Conservation (phyloP, 1,139 yeast genomes). For the Pichia sp. region DNA sequence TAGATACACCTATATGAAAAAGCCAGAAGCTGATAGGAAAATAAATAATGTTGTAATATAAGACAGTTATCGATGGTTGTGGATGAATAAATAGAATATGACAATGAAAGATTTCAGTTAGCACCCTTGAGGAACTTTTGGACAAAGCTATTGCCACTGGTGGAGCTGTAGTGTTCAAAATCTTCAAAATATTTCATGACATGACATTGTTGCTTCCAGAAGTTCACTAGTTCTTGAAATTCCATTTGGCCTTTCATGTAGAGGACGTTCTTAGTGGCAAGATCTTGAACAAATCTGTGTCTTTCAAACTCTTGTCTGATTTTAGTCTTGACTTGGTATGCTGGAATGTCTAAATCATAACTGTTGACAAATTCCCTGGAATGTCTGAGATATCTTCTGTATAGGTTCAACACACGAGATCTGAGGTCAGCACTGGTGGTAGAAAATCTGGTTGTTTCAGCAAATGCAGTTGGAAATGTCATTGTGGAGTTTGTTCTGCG, state of each 20-base stretch:
- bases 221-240: constrained; percentile 81
- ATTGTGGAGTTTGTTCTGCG: constrained; percentile 16
- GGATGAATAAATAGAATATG: constrained; percentile 5
- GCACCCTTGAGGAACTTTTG: constrained; percentile 69
- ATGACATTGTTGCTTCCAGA: constrained; percentile 90
- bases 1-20: not conserved
- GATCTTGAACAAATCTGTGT: constrained; percentile 67
- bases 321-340: constrained; percentile 76
- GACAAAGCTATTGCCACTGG: constrained; percentile 54
- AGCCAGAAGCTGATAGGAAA: not conserved
- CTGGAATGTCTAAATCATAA: constrained; percentile 80
- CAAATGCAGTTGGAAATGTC: constrained; percentile 61
- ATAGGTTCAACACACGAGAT: constrained; percentile 61
- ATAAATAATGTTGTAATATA: not conserved
- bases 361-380: constrained; percentile 47
- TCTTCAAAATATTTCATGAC: constrained; percentile 78
- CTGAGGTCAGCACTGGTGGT: constrained; percentile 60
- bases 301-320: constrained; percentile 88
- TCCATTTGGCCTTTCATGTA: constrained; percentile 88
- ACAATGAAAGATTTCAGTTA: constrained; percentile 10
- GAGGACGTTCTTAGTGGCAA: constrained; percentile 62
- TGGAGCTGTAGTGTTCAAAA: constrained; percentile 49
- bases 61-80: not conserved
- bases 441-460: constrained; percentile 74
- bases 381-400: constrained; percentile 71